Conservation (phyloP, 2,329 filamentous ascomycete species). For the Ceratocystis destructans region DNA sequence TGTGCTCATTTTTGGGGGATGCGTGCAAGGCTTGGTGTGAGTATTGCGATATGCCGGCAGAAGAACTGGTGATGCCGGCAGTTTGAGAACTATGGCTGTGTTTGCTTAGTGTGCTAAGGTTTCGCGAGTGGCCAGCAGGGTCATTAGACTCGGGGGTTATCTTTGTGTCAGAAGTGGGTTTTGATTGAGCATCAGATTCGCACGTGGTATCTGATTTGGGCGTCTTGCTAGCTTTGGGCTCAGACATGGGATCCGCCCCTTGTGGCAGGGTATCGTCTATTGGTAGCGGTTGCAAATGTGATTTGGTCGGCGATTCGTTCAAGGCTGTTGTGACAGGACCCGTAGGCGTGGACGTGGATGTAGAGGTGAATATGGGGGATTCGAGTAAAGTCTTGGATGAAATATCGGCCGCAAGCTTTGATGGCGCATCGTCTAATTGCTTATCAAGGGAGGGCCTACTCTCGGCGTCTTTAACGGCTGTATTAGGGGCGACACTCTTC, state of each 20-base stretch:
- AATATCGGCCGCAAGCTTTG: not conserved
- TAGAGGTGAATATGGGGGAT: not conserved
- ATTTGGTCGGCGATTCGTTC: not conserved
- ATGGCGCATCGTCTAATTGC: not conserved
- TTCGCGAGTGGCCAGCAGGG: conserved; percentile 12
- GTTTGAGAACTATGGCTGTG: conserved; percentile 27
- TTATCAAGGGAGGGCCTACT: not conserved
- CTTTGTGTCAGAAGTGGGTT: not conserved
- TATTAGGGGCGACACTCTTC: not conserved
- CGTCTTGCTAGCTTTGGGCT: not conserved
- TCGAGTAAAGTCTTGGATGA: not conserved
- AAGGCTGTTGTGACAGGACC: not conserved
- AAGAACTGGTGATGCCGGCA: conserved; percentile 29
- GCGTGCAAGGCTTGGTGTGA: conserved; percentile 63
- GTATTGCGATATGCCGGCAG: conserved; percentile 55
- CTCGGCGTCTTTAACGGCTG: not conserved
- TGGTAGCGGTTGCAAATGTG: no score
- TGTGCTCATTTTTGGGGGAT: conserved; percentile 36
- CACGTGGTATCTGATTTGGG: not conserved
- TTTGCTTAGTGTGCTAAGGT: conserved; percentile 15
- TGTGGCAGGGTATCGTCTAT: not conserved
- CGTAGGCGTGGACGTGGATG: not conserved
- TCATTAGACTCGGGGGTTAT: not conserved
- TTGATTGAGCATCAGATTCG: not conserved
- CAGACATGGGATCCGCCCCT: not conserved